Percentiles rank a stretch among this genome's conserved stretches.
Evolutionary conservation across 805 yeast genomes (phyloP).

Genomic region (Zygosaccharomyces bailii): DNA sequence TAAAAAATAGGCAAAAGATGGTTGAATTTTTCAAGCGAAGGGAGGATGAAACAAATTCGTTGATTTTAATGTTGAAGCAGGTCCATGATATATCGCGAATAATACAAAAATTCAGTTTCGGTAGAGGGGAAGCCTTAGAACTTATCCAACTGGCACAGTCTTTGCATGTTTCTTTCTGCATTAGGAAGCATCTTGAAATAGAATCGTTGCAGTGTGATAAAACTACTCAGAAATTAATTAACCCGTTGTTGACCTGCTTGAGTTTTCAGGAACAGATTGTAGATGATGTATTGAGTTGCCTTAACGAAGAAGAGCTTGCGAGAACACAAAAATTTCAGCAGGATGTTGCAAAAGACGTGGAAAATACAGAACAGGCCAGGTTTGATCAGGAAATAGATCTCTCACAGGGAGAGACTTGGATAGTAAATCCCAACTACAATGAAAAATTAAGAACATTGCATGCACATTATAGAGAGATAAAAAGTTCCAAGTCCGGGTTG

Average conservation of each 20-base stretch:
- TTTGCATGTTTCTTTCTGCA: conserved; percentile 34
- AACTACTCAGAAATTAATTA: conserved; percentile 29
- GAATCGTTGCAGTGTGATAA: conserved; percentile 23
- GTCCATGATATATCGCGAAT: conserved; percentile 59
- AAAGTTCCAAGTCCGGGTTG: conserved; percentile 28
- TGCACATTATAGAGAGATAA: conserved; percentile 30
- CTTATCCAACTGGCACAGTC: conserved; percentile 44
- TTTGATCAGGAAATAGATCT: conserved; percentile 11
- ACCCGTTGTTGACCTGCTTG: conserved; percentile 30
- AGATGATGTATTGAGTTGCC: conserved; percentile 39
- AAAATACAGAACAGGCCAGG: conserved; percentile 2
- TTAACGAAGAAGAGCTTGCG: conserved; percentile 40
- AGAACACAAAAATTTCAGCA: conserved; percentile 20
- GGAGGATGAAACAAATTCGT: conserved; percentile 26
- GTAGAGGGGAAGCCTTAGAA: conserved; percentile 44
- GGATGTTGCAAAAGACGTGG: conserved; percentile 17
- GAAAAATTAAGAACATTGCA: conserved; percentile 37
- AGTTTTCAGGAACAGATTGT: conserved; percentile 43
- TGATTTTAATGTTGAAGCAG: conserved; percentile 40
- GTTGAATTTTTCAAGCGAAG: conserved; percentile 44
- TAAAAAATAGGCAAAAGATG: conserved; percentile 51
- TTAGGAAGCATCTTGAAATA: conserved; percentile 10
- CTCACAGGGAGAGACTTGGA: conserved; percentile 20
- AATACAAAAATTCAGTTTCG: conserved; percentile 54
- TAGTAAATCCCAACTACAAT: conserved; percentile 37